A percentile compares a stretch with the other conserved stretches of the same genome.
These are phyloP conservation scores for Penicillium alfredii DNA, from an alignment of 495 filamentous ascomycete species.

Conservation along the genomic window DNA sequence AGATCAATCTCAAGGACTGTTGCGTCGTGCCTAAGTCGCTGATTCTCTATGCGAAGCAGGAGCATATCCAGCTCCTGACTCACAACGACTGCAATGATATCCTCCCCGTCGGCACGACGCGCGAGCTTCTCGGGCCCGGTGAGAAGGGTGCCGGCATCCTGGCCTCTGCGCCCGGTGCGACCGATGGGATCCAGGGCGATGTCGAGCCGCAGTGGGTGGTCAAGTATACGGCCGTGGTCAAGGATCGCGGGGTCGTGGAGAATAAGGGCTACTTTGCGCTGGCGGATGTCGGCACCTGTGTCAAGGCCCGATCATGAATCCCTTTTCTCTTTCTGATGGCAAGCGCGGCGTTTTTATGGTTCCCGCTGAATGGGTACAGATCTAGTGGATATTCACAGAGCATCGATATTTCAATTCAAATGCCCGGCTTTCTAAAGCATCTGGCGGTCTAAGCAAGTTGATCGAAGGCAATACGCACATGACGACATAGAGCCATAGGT, in stretches of 20 bases:
- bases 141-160: conserved; percentile 63
- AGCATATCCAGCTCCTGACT: conserved; percentile 81
- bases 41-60: conserved; percentile 74
- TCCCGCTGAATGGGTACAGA: no score
- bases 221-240: conserved; percentile 97
- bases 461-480: no score
- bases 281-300: conserved; percentile 56
- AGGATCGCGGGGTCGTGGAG: conserved; percentile 93
- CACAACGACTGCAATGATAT: conserved; percentile 95
- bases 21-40: conserved; percentile 91
- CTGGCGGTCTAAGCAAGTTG: no score
- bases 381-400: no score
- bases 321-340: conserved; percentile 3
- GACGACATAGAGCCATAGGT: no score
- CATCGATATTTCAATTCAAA: no score
- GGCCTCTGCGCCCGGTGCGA: conserved; percentile 42
- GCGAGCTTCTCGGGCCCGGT: conserved; percentile 69
- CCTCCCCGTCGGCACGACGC: conserved; percentile 72
- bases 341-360: conserved; percentile 1
- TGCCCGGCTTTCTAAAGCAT: no score
- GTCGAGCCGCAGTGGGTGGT: conserved; percentile 88
- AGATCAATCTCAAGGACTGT: conserved; percentile 96
- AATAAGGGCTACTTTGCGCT: conserved; percentile 95
- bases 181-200: conserved; percentile 58
- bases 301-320: conserved; percentile 22